phyloP scores from a whole-genome alignment of 1,284 basidiomycete species.

The Ustilago hordei region DNA sequence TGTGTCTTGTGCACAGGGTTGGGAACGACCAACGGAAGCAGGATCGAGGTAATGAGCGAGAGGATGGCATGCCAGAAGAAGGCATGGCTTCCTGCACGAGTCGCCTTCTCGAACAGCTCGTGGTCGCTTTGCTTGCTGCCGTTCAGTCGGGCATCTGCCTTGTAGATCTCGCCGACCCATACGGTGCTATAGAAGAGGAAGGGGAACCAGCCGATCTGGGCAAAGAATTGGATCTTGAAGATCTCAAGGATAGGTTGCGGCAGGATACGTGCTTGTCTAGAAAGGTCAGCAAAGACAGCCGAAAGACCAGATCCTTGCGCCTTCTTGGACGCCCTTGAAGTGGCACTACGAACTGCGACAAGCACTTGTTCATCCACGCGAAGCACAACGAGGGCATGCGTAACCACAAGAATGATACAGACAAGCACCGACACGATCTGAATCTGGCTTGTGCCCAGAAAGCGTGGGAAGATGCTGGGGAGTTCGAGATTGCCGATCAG shows the following conservation, averaged over 20 bases:
- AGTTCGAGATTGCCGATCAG: constrained; percentile 64
- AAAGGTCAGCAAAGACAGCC: constrained; percentile 36
- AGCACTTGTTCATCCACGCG: constrained; percentile 54
- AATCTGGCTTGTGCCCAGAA: constrained; percentile 37
- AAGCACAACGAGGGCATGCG: constrained; percentile 50
- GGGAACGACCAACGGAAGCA: constrained; percentile 79
- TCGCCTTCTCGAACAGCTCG: constrained; percentile 74
- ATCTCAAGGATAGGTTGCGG: constrained; percentile 55
- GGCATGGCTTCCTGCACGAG: constrained; percentile 84
- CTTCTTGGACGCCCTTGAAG: constrained; percentile 8
- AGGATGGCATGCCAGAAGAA: constrained; percentile 82
- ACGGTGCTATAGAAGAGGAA: constrained; percentile 61
- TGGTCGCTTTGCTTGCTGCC: constrained; percentile 43
- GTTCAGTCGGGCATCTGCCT: constrained; percentile 37
- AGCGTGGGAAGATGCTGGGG: constrained; percentile 33
- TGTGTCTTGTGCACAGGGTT: constrained; percentile 36
- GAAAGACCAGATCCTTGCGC: constrained; percentile 5
- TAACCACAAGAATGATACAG: constrained; percentile 40
- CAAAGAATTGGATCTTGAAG: constrained; percentile 63
- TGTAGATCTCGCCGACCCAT: constrained; percentile 65
- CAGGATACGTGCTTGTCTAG: constrained; percentile 34
- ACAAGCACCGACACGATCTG: constrained; percentile 58
- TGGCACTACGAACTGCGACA: background rate
- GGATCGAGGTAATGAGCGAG: constrained; percentile 77
- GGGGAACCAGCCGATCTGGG: constrained; percentile 66